Percentiles rank a stretch among this genome's conserved stretches.
phyloP scores from a whole-genome alignment of 2,329 filamentous ascomycete species.

The Scedosporium minutisporum region DNA sequence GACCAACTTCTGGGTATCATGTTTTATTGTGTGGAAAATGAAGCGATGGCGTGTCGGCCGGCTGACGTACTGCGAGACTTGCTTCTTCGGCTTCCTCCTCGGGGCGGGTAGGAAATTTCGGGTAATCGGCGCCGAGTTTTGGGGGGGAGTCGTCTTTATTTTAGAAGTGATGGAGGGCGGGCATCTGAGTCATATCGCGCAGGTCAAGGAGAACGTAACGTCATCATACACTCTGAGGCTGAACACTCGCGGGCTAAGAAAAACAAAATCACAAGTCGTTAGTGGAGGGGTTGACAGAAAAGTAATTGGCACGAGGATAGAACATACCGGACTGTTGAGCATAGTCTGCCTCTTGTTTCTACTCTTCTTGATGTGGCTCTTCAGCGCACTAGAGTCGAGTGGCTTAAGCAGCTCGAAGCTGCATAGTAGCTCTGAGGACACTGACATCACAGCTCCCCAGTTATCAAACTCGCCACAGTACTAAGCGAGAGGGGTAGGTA shows the following conservation, averaged over 20 bases:
- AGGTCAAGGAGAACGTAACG: not conserved
- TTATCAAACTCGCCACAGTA: conserved; percentile 99
- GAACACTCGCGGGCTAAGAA: conserved; percentile 41
- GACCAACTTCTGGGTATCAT: not conserved
- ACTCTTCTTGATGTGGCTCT: conserved; percentile 98
- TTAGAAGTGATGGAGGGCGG: not conserved
- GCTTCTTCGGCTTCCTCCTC: not conserved
- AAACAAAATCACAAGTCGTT: not conserved
- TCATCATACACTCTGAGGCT: conserved; percentile 44
- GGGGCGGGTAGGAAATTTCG: not conserved
- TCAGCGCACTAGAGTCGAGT: conserved; percentile 87
- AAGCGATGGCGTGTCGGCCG: not conserved
- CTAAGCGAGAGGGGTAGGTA: conserved; percentile 29
- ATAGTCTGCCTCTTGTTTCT: conserved; percentile 90
- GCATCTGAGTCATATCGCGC: not conserved
- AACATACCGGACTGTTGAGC: conserved; percentile 87
- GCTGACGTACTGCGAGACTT: not conserved
- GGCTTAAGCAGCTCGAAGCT: conserved; percentile 97
- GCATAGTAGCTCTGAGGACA: conserved; percentile 84
- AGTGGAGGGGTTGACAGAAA: not conserved
- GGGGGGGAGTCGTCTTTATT: not conserved
- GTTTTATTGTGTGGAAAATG: not conserved
- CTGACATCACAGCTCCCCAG: conserved; percentile 98
- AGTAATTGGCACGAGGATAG: not conserved
- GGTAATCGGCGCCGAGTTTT: not conserved